Conservation (phyloP, 106 monocot species). For the Acanthochlamys bracteata region DNA sequence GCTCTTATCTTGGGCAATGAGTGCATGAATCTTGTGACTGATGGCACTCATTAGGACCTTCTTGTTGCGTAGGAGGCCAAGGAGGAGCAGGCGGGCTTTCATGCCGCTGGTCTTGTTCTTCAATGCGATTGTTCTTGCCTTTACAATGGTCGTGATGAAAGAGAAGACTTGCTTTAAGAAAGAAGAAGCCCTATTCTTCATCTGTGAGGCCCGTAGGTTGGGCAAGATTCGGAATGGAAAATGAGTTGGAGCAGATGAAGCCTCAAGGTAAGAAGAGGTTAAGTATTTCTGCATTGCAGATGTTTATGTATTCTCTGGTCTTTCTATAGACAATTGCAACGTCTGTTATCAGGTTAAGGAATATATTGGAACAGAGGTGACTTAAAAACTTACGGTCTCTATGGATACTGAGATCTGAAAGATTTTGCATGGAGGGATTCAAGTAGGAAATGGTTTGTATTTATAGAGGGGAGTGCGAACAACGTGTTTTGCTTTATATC, state of each 20-base stretch:
- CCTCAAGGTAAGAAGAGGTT: not conserved
- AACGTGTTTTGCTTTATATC: not conserved
- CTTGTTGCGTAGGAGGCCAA: conserved; percentile 44
- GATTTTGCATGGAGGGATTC: conserved; percentile 8
- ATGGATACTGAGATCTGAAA: not conserved
- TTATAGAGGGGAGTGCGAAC: not conserved
- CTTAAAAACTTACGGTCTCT: not conserved
- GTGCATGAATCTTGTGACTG: conserved; percentile 49
- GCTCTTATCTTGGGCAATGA: conserved; percentile 28
- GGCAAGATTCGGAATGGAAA: not conserved
- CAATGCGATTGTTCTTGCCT: conserved; percentile 40
- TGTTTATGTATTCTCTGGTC: not conserved
- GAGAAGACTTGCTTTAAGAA: conserved; percentile 20
- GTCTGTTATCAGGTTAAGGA: not conserved
- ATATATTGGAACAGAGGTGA: not conserved
- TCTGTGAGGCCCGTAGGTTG: conserved; percentile 9
- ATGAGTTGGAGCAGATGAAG: not conserved
- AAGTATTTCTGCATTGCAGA: not conserved
- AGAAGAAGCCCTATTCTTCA: conserved; percentile 49
- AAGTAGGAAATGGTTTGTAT: conserved; percentile 1
- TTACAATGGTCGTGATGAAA: conserved; percentile 26
- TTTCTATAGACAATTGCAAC: not conserved
- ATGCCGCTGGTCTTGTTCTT: conserved; percentile 44
- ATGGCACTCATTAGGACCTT: conserved; percentile 53
- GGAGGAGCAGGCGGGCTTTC: conserved; percentile 38